Conservation (phyloP, 192 early-diverging fungal genomes). For the Gigaspora rosea region DNA sequence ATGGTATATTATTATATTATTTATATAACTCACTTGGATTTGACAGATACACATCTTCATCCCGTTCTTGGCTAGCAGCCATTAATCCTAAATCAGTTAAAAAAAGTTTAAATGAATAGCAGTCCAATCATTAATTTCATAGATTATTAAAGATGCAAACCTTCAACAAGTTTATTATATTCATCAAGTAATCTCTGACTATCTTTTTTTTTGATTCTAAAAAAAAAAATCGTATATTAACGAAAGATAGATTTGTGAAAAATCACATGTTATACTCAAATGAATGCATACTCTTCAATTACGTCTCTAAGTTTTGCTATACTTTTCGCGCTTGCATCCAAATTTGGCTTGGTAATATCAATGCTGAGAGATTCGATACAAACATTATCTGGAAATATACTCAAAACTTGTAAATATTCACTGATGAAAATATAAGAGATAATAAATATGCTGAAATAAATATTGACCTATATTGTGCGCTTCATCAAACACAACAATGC, state of each 20-base stretch:
- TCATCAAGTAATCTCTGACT: conserved; percentile 87
- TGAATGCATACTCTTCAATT: conserved; percentile 64
- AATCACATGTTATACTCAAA: neutral
- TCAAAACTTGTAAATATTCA: no score
- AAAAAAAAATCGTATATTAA: neutral
- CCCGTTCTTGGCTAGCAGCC: conserved; percentile 65
- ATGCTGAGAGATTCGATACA: conserved; percentile 97
- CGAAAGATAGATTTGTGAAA: neutral
- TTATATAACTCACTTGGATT: conserved; percentile 66
- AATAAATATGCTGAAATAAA: neutral
- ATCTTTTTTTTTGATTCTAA: conserved; percentile 82
- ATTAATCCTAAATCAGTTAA: neutral
- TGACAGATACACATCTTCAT: conserved; percentile 86
- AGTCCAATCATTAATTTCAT: neutral
- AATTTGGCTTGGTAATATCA: conserved; percentile 86
- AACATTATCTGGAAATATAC: conserved; percentile 77
- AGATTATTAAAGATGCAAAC: conserved; percentile 22
- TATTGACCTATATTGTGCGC: conserved; percentile 95
- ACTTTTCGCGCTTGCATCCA: conserved; percentile 88
- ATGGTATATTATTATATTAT: neutral
- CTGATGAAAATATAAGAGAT: neutral
- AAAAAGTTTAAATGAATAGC: neutral
- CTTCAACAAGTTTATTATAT: conserved; percentile 89
- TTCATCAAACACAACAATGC: conserved; percentile 99
- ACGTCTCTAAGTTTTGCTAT: conserved; percentile 66